Base-by-base conservation (phyloP, 2,329 filamentous ascomycete genomes). In the Phialophora expanda region DNA sequence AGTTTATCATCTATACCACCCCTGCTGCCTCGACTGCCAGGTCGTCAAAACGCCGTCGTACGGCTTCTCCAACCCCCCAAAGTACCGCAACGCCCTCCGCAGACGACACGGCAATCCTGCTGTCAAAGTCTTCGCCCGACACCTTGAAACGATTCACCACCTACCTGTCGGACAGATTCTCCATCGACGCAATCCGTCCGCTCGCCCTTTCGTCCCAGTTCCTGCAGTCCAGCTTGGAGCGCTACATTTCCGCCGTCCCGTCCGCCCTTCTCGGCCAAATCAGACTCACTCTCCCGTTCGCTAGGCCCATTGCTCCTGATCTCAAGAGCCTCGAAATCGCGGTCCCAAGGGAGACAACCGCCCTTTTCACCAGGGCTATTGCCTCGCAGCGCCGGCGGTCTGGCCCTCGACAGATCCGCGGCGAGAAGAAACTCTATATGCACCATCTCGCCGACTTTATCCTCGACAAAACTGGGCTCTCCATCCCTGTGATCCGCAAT, bases 311-410 rank as follows among this genome's bases (percentile, higher is more conserved):
- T 5, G 66, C 70, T 22, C 57, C 65, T 53, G 65, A 63, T 44
- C 56, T 73, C 59, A 69, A 66, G 24, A 67, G 59, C 11, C 41
- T 73, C 12, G 70, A 73, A 6, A 46, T 71, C 24, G 67, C 65
- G 24, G 34, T 73, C 30, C 56, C 56, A 6, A 28, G 34, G 6
- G 44, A 28, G n/a, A 28, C 28, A 48, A 64, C 17, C 38, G 38
- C 17, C 5, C 7, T 7, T 5, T 44, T 44, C 38, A 7, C 17
- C 50, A 22, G 20, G 48, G 12, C 20, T 11, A 5, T 22, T 14
- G 8, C 48, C 4, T 51, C 48, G 22, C 9, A 26, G 48, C 24
- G 9, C 26, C 4, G 9, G 48, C n/a, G 9, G 4, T 51, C 48
- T 5, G 14, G 48, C 9, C 20, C 20, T 51, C 48, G 48, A 28